Evolutionary conservation across 257 asterid species (phyloP).

Genomic region (Ballota nigra): DNA sequence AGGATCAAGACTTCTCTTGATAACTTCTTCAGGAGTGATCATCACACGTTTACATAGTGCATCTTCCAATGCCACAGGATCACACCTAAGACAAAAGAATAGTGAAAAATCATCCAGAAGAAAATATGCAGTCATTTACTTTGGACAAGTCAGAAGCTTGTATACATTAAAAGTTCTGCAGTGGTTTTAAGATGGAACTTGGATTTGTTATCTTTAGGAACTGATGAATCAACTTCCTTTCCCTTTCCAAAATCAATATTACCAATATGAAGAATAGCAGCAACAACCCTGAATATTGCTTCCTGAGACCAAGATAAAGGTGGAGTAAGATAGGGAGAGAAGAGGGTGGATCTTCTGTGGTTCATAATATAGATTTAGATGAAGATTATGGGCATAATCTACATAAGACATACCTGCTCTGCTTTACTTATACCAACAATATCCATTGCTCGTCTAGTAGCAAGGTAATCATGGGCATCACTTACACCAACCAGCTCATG

Average conservation of each 20-base stretch:
- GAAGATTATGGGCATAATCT: background rate
- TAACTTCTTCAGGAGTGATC: constrained; percentile 98
- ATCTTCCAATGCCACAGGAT: constrained; percentile 82
- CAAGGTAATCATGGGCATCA: constrained; percentile 90
- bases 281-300: constrained; percentile 96
- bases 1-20: constrained; percentile 96
- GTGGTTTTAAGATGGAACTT: constrained; percentile 84
- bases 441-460: constrained; percentile 97
- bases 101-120: constrained; percentile 29
- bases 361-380: constrained; percentile 4
- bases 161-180: constrained; percentile 85
- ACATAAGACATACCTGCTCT: constrained; percentile 65
- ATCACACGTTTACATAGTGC: constrained; percentile 96
- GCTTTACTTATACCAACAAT: constrained; percentile 83
- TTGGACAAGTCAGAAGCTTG: constrained; percentile 34
- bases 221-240: constrained; percentile 82
- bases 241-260: constrained; percentile 91
- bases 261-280: constrained; percentile 91
- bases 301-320: constrained; percentile 53
- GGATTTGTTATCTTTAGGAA: constrained; percentile 73
- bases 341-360: constrained; percentile 4
- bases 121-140: constrained; percentile 31
- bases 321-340: constrained; percentile 9
- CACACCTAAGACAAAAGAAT: constrained; percentile 63
- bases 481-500: constrained; percentile 73